Conservation (phyloP, 768 basidiomycete genomes). For the Pseudohyphozyma bogoriensis region DNA sequence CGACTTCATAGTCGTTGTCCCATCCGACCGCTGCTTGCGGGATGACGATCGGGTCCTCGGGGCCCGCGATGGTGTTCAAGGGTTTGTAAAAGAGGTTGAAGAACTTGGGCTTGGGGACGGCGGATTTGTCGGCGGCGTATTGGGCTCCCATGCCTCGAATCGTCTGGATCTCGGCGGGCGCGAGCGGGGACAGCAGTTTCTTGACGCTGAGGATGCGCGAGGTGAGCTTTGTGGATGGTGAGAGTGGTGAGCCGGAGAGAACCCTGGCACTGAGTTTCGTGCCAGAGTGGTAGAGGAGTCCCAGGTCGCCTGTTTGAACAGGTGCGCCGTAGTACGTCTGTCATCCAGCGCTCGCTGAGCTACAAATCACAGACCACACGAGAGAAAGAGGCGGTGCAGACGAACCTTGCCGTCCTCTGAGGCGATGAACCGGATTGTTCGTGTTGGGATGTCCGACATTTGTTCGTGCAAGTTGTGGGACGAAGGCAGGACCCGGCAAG, state of each 20-base stretch:
- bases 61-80: slow-evolving; percentile 32
- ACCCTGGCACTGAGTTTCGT: slow-evolving; percentile 6
- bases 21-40: slow-evolving; percentile 23
- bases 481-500: no score
- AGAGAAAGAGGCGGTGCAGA: background rate
- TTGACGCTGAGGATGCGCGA: slow-evolving; percentile 8
- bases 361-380: background rate
- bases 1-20: slow-evolving; percentile 37
- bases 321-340: slow-evolving; percentile 22
- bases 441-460: no score
- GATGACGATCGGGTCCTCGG: slow-evolving; percentile 33
- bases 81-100: slow-evolving; percentile 38
- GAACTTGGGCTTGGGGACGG: background rate
- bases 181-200: slow-evolving; percentile 16
- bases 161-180: background rate
- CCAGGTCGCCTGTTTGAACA: slow-evolving; percentile 9
- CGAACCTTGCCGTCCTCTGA: slow-evolving; percentile 19
- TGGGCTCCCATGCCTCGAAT: slow-evolving; percentile 23
- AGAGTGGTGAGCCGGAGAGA: background rate
- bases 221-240: background rate
- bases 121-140: background rate
- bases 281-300: background rate
- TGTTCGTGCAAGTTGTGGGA: no score
- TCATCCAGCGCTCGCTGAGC: background rate
- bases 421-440: slow-evolving; percentile 23